Base-by-base conservation (phyloP, 768 basidiomycete species). In the Kwoniella shandongensis region DNA sequence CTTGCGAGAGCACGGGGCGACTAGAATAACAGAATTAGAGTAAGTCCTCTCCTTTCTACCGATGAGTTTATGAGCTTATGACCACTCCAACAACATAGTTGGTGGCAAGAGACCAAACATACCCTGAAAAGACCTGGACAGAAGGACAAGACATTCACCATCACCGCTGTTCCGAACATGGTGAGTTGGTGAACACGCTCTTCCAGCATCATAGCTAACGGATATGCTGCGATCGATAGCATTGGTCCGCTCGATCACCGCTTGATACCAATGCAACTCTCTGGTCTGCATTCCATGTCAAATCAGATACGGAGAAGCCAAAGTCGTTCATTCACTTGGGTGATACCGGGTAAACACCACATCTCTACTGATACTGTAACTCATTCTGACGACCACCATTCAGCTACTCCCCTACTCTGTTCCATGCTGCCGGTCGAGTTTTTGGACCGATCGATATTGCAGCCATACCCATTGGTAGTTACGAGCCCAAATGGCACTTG, bases 391-490 rank as follows among this genome's bases (percentile, higher is more conserved):
- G 18, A 8, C 25, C 23, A 23, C 18, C n/a, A 15, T 22, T 13
- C 26, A 67, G 74, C 20, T 75, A 74, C 48, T 75, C 73, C 6
- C 55, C 65, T 6, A 64, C 65, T 2, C 59, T 77, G 8, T 77
- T 69, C 54, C 36, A 70, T 36, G 73, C 70, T 17, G 66, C 74
- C 32, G 76, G 76, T 1, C 58, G 70, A 29, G 63, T 75, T 1
- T 44, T 73, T 4, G 74, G 74, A 0, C 66, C 68, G 2, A 54
- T 75, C 18, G 63, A 70, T 29, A 58, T 77, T 17, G 76, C 70
- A 12, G 69, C 73, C 10, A 74, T 77, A 46, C 74, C 76, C 1
- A 77, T 77, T 22, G 76, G 76, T 32, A 59, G 66, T 15, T 77
- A 75, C 52, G 71, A 71, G 18, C 76, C 76, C 0, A 27, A 63